Percentiles rank a stretch among this genome's conserved stretches.
phyloP scores from a whole-genome alignment of 441 rosid species.

The Rhodomyrtus psidioides region DNA sequence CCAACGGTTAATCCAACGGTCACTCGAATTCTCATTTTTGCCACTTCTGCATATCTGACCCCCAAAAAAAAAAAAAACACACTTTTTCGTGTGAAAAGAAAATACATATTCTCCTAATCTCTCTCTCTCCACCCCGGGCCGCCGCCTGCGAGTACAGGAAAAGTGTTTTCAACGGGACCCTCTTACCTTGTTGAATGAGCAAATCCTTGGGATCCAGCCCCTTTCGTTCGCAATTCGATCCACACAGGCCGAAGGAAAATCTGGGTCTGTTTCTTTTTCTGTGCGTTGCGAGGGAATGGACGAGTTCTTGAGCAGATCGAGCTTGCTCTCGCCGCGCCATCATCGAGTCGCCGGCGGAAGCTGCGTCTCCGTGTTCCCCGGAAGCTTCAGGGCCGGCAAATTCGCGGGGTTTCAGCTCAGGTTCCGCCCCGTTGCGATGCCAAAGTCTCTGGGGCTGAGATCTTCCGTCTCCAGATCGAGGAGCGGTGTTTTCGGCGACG shows the following conservation, averaged over 20 bases:
- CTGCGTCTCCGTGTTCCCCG: conserved; percentile 13
- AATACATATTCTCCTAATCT: neutral
- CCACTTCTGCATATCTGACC: too few relatives aligned
- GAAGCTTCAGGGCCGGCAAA: conserved; percentile 14
- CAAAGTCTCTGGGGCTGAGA: conserved; percentile 27
- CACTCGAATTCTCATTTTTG: neutral
- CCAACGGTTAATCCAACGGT: conserved; percentile 3
- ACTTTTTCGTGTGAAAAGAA: neutral
- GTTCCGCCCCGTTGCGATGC: conserved; percentile 3
- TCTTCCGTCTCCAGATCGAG: conserved; percentile 2
- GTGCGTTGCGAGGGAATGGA: conserved; percentile 26
- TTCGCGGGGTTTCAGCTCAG: conserved; percentile 17
- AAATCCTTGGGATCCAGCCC: neutral
- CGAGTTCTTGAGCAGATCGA: conserved; percentile 32
- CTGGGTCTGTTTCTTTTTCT: neutral
- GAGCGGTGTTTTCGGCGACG: conserved; percentile 35
- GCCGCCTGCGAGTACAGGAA: neutral
- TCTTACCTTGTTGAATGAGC: neutral
- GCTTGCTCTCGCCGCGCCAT: conserved; percentile 17
- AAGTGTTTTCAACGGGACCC: neutral
- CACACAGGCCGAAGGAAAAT: neutral
- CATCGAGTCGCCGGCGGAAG: conserved; percentile 5
- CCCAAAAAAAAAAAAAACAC: neutral
- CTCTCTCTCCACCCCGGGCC: neutral
- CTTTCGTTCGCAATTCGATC: neutral